Percentiles rank a stretch among this genome's conserved stretches.
These are phyloP conservation scores for Dothideomycetes sp. DNA, from an alignment of 2,329 filamentous ascomycete species.

Conservation along the genomic window DNA sequence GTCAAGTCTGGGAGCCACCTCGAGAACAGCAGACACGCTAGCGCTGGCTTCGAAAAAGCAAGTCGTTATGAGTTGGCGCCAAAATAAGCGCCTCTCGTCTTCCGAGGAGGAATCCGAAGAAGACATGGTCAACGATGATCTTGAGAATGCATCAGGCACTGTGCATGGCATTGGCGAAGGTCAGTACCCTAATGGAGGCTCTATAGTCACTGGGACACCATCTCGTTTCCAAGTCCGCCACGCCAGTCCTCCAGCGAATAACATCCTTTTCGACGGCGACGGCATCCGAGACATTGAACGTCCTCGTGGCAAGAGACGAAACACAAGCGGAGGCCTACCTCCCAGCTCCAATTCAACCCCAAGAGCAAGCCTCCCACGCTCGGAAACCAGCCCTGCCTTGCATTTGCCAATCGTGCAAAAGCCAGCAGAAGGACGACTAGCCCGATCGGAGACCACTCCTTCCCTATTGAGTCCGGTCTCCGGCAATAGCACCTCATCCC, in stretches of 20 bases:
- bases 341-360: background rate
- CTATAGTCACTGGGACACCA: conserved; percentile 22
- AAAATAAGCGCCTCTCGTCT: too few relatives aligned
- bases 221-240: conserved; percentile 21
- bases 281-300: conserved; percentile 3
- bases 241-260: conserved; percentile 11
- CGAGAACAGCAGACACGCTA: background rate
- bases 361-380: background rate
- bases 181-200: conserved; percentile 22
- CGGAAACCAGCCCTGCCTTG: background rate
- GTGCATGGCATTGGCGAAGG: conserved; percentile 15
- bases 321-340: background rate
- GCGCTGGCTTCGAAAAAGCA: too few relatives aligned
- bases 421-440: too few relatives aligned
- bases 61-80: too few relatives aligned
- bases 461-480: background rate
- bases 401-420: too few relatives aligned
- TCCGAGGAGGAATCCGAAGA: conserved; percentile 11
- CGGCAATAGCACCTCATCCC: background rate
- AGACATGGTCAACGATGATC: conserved; percentile 7
- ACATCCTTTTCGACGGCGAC: conserved; percentile 14
- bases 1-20: background rate
- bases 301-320: background rate
- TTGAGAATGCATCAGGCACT: conserved; percentile 11
- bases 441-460: background rate